phyloP scores from a whole-genome alignment of 2,329 filamentous ascomycete genomes.

The Botryosphaeria agaves region DNA sequence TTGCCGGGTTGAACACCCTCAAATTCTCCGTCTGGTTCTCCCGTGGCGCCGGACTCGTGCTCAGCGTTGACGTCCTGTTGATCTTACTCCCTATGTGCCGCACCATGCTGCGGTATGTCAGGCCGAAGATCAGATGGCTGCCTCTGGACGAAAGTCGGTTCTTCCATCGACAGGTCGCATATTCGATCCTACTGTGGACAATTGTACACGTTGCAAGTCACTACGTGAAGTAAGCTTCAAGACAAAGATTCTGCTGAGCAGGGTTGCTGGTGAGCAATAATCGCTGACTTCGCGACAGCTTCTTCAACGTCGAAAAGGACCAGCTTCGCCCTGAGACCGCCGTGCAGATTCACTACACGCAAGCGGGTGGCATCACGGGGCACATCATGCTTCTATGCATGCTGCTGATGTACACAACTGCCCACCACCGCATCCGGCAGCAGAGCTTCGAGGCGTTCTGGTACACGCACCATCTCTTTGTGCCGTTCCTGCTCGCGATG shows the following conservation, averaged over 20 bases:
- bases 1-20: slow-evolving; percentile 66
- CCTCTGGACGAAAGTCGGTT: slow-evolving; percentile 94
- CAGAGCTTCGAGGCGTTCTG: slow-evolving; percentile 98
- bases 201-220: slow-evolving; percentile 61
- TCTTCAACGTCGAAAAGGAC: slow-evolving; percentile 81
- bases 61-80: slow-evolving; percentile 70
- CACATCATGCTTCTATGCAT: slow-evolving; percentile 99
- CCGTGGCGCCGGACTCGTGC: slow-evolving; percentile 72
- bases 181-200: slow-evolving; percentile 70
- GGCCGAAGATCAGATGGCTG: slow-evolving; percentile 74
- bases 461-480: slow-evolving; percentile 98
- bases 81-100: slow-evolving; percentile 92
- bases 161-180: slow-evolving; percentile 93
- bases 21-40: slow-evolving; percentile 91
- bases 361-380: slow-evolving; percentile 82
- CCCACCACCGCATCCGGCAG: slow-evolving; percentile 83
- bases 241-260: background rate
- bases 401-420: slow-evolving; percentile 94
- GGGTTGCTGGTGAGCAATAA: no score
- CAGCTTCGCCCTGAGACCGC: slow-evolving; percentile 70
- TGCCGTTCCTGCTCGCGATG: slow-evolving; percentile 81
- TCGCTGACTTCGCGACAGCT: slow-evolving; percentile 36
- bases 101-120: slow-evolving; percentile 66
- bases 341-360: slow-evolving; percentile 77
- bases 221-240: slow-evolving; percentile 74